Base-by-base conservation (phyloP, 2,329 filamentous ascomycete species). In the Blastomyces percursus region DNA sequence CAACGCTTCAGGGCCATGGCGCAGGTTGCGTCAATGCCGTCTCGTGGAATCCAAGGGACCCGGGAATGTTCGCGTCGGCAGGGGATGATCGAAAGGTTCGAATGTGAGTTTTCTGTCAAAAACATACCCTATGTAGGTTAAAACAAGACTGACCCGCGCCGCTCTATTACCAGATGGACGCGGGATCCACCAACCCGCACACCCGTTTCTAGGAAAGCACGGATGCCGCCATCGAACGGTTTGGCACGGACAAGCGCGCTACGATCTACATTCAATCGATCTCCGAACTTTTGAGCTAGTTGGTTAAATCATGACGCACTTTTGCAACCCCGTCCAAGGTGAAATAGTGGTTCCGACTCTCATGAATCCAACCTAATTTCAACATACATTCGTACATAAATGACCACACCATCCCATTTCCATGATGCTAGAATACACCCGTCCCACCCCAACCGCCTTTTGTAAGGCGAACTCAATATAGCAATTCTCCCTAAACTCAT, bases 31-130 rank as follows among this genome's bases (percentile, higher is more conserved):
- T 94, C 66, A 97, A 96, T 72, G 84, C 90, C 8, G 89, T 95
- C 46, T 83, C 88, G 27, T 99, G 94, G 93, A 94, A 93, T 70
- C 92, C 94, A 0, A 81, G 78, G 12, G 85, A 96, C 71, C 86
- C 90, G 0, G 84, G 84, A 65, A 87, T 96, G 79, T 90, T 96
- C 75, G 94, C 91, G 19, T 93, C 91, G 14, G 93, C 90, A 63
- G 92, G 93, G 21, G 94, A 99, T 73, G 94, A 97, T 71, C 81
- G 82, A 61, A 86, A 83, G 72, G 87, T 97, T 66, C 87, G 88
- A 76, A 91, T 99, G 88, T 96, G 80, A 80, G 89, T 79, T 44
- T 32, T 59, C 1, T 32, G 19, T 19, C 30, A 24, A 42, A 2
- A 14, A 16, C n/a, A 42, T 11, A 11, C 40, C 40, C 4, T 19